Conservation (phyloP, 2,329 filamentous ascomycete species). For the Pseudomassariella vexata region DNA sequence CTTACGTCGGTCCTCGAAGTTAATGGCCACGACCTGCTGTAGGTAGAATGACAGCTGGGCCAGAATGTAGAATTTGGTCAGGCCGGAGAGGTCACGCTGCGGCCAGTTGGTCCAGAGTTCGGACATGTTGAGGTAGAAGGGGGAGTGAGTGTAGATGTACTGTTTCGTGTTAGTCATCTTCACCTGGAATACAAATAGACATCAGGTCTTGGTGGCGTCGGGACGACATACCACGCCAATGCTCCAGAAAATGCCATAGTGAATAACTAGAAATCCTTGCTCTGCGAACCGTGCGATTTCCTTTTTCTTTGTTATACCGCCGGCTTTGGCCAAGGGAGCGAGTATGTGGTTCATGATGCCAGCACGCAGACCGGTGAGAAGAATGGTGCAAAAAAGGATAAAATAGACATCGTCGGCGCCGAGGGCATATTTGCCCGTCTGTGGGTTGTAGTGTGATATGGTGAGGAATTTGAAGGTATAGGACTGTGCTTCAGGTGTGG, state of each 20-base stretch:
- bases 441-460: slow-evolving; percentile 72
- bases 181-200: too few species aligned
- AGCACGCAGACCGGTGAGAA: slow-evolving; percentile 80
- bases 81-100: slow-evolving; percentile 62
- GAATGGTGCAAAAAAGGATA: slow-evolving; percentile 68
- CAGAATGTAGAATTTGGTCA: slow-evolving; percentile 83
- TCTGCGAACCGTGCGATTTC: slow-evolving; percentile 77
- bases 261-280: slow-evolving; percentile 83
- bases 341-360: slow-evolving; percentile 83
- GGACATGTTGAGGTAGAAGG: slow-evolving; percentile 69
- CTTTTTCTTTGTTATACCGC: slow-evolving; percentile 71
- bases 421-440: slow-evolving; percentile 63
- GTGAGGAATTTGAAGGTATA: slow-evolving; percentile 79
- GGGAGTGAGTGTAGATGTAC: slow-evolving; percentile 73
- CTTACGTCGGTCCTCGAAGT: slow-evolving; percentile 88
- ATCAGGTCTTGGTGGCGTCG: too few species aligned
- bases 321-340: slow-evolving; percentile 63
- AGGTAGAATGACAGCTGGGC: slow-evolving; percentile 90
- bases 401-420: slow-evolving; percentile 74
- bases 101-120: slow-evolving; percentile 85
- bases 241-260: slow-evolving; percentile 75
- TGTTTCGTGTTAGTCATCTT: too few species aligned
- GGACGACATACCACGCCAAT: slow-evolving; percentile 67
- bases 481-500: slow-evolving; percentile 68
- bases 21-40: slow-evolving; percentile 86